Evolutionary conservation across 805 yeast genomes (phyloP).

Genomic region (Saccharomycopsis amapae): DNA sequence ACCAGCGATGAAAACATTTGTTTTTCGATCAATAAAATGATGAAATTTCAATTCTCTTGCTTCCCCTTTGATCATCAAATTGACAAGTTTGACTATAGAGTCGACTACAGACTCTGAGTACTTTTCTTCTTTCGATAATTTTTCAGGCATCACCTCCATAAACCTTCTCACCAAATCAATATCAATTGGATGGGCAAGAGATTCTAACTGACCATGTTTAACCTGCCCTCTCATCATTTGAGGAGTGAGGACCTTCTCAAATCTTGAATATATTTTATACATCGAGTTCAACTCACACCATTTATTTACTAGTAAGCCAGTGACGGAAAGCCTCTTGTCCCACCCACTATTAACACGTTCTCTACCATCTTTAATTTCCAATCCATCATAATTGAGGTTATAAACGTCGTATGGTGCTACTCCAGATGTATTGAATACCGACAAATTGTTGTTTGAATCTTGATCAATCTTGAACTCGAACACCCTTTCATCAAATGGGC

Average conservation of each 20-base stretch:
- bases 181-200: constrained; percentile 35
- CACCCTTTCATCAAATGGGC: not conserved
- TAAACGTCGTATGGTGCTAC: constrained; percentile 5
- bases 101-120: constrained; percentile 35
- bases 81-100: constrained; percentile 35
- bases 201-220: constrained; percentile 44
- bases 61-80: constrained; percentile 39
- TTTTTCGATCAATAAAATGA: constrained; percentile 36
- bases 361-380: not conserved
- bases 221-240: constrained; percentile 39
- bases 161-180: constrained; percentile 7
- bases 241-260: constrained; percentile 30
- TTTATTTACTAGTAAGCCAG: constrained; percentile 46
- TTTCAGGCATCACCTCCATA: constrained; percentile 3
- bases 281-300: constrained; percentile 65
- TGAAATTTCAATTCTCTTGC: constrained; percentile 61
- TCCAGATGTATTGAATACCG: not conserved
- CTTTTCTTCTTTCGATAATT: constrained; percentile 24
- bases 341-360: not conserved
- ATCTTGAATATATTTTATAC: constrained; percentile 39
- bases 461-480: not conserved
- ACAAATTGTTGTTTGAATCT: not conserved
- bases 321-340: constrained; percentile 24
- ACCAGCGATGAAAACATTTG: not conserved
- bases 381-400: not conserved